Base-by-base conservation (phyloP, 306 rosid genomes). In the Cucumis cinereus region DNA sequence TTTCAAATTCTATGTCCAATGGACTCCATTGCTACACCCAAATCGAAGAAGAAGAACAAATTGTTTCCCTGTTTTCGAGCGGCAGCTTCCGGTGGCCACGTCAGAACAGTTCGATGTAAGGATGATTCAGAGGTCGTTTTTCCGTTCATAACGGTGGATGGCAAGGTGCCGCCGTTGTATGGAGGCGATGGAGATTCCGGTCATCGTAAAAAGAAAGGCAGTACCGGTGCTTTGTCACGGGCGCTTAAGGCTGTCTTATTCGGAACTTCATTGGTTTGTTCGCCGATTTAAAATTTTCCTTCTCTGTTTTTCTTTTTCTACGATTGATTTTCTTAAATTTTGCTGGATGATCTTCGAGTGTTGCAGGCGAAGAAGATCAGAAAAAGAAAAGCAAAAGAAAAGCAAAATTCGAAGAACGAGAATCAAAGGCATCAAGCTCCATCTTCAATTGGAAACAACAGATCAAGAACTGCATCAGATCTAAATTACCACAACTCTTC, bases 201-300 rank as follows among this genome's bases (percentile, higher is more conserved):
- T 63, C 23, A 4, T 23, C 47, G 24, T 22, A 63, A 35, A 63
- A 63, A 16, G 70, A 35, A 33, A 40, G 33, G 33, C 53, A 30
- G 53, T 3, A 33, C 10, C 26, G 33, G 30, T 66, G 53, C 73
- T 20, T 12, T 40, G 53, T 66, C 73, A 17, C 73, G 73, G 26
- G 73, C 73, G 33, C 2, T 66, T 20, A 66, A 41, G 73, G 73
- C 73, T 11, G 53, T 66, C 30, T 40, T 66, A 40, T 66, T 66
- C 53, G 53, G 73, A 66, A 66, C 53, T 10, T 5, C 73, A 66
- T 66, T 66, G 73, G 73, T 66, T 66, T n/a, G 73, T 66, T 5
- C 33, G 28, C 50, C 50, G 73, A 66, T 64, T 4, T 24, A 22
- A 53, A 35, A 35, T 8, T 64, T 64, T 36, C 52, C 5, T 66